Evolutionary conservation across 345 rosid species (phyloP), one percentile per base, ranked within the genome.

Genomic region (Gossypium bickii): DNA sequence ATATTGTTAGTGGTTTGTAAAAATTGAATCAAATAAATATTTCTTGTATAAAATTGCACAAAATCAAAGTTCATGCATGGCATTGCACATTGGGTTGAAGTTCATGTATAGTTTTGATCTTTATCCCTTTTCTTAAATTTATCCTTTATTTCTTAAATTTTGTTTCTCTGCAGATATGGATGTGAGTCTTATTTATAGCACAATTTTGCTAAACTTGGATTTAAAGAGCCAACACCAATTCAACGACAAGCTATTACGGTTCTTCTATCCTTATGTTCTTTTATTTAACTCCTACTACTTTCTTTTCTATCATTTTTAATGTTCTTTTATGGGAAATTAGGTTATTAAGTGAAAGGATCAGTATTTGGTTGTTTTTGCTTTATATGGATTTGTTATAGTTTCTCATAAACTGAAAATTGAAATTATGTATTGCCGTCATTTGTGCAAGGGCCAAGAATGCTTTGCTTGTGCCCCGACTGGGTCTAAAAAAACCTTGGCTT

Each of bases 391-490:
- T 43, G 25, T 18, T 41, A 71, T 34, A 71, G 44, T 55, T 16
- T 55, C 34, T 20, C 7, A 9, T 59, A 24, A 5, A 47, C 7
- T 17, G 29, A 66, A 66, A 20, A 45, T 12, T 25, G 20, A 70
- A 13, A 52, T 27, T 61, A 13, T 27, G 16, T 10, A 48, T 68
- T 49, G 2, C 24, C 22, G 3, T 69, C 7, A 1, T 49, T 69
- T 43, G 47, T 63, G 12, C 9, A 69, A 94, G 99, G 98, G 87
- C 45, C 93, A 92, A 73, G 98, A 94, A 82, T 94, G 97, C 83
- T 91, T 94, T 76, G 97, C 94, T 18, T 91, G 93, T 85, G 98
- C 98, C 57, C 98, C 98, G 41, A 94, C 98, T 76, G 98, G 98
- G 71, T 91, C 98, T 24, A 96, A 98, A 51, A 93, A 94, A 79